Base-by-base conservation (phyloP, 805 yeast genomes). In the Candida saitoana region DNA sequence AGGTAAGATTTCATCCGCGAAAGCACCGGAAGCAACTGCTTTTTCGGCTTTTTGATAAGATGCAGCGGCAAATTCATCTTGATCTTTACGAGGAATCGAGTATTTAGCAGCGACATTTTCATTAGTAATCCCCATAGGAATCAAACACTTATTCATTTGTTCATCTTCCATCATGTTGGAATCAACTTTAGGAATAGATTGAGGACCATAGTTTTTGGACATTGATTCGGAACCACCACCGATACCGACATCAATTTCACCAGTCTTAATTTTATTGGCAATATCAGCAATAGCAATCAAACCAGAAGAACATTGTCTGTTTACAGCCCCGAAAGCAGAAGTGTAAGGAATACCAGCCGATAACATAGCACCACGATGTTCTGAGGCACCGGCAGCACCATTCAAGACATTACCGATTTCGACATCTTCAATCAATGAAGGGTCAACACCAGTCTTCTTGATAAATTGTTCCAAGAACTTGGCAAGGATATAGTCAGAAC, bases 121-220 rank as follows among this genome's bases (percentile, higher is more conserved):
- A 59, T 88, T 86, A 41, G 98, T 91, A 56, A 83, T 82, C 36
- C 98, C 98, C 98, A 91, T 91, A 50, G 98, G 98, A 48, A 91
- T 79, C 63, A 84, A 68, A 67, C 97, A 91, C 63, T 82, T 82
- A 47, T 56, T 63, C 65, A 69, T 60, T 52, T 65, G 68, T 17
- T 58, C 50, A 49, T 68, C 47, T 17, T 67, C 71, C 44, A 54
- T 57, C 49, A 67, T 55, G 40, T 54, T 64, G 11, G 49, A 36
- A 50, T 64, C 68, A 25, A 67, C 54, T 56, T 63, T 62, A 40
- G 88, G 84, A 45, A 83, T 67, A 32, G 91, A 79, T 51, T 77
- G 76, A 18, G 93, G 85, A n/a, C 93, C 93, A 62, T 86, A 89
- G 69, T 83, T 82, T 49, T 75, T 70, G n/a, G 95, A 76, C 98